Conservation (phyloP, 2,329 filamentous ascomycete genomes). For the Trichoderma sp. region DNA sequence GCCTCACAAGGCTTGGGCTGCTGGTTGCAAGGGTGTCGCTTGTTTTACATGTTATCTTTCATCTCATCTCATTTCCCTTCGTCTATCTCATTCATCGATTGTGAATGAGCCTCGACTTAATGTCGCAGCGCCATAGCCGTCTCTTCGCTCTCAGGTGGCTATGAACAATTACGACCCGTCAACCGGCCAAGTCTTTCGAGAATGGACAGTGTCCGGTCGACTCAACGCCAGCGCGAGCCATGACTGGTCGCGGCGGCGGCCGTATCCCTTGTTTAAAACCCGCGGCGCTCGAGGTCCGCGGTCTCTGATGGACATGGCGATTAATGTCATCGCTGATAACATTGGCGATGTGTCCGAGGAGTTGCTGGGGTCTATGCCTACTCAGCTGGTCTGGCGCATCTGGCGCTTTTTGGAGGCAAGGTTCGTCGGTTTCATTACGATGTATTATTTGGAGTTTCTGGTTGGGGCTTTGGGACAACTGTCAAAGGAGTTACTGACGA, state of each 20-base stretch:
- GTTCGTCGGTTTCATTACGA: constrained; percentile 28
- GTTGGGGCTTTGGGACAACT: not conserved
- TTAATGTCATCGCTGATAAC: constrained; percentile 38
- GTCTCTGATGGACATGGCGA: constrained; percentile 40
- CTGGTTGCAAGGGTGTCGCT: not conserved
- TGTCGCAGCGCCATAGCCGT: constrained; percentile 2
- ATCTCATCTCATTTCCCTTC: not conserved
- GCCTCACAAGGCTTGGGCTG: not conserved
- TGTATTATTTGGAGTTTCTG: not conserved
- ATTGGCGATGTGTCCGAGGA: constrained; percentile 36
- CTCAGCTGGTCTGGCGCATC: constrained; percentile 36
- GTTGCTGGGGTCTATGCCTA: constrained; percentile 37
- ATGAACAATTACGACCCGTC: constrained; percentile 39
- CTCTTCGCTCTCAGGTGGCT: not conserved
- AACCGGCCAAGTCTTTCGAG: constrained; percentile 38
- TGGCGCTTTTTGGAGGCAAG: constrained; percentile 43
- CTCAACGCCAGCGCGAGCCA: constrained; percentile 26
- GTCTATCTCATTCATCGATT: not conserved
- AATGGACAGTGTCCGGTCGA: constrained; percentile 37
- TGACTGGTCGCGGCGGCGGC: constrained; percentile 39
- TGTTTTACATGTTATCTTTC: not conserved
- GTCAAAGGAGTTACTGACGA: not conserved
- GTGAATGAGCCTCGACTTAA: not conserved
- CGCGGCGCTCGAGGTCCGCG: constrained; percentile 35
- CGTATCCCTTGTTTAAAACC: constrained; percentile 29